Evolutionary conservation across 2,329 filamentous ascomycete genomes (phyloP), one percentile per base, ranked within the genome.

Genomic region (Pseudogymnoascus sp.): DNA sequence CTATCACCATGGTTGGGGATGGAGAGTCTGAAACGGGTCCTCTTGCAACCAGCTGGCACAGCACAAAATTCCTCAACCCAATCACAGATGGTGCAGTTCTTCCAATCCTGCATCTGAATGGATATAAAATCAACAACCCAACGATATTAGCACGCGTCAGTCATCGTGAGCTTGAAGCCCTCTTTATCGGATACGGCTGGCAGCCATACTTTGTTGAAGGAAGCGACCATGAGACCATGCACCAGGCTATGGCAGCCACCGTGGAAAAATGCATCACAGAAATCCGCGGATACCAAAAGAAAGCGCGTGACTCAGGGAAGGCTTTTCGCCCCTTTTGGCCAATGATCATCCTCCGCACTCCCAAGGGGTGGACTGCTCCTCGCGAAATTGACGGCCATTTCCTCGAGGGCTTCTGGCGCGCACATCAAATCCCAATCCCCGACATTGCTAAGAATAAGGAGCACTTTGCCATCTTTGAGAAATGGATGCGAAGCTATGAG

Each of bases 51-150:
- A 87, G 87, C 62, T 93, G 89, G 89, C 89, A 93, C 76, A 89
- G 87, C 75, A 92, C 83, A 71, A 93, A 93, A 73, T 92, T 91
- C 75, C 80, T 93, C 66, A 91, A 92, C 71, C 89, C 89, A 4
- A 88, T 90, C 68, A 87, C 83, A 0, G 89, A 92, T 69, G 89
- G 89, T 31, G 89, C 88, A 38, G 89, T 93, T 6, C 80, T 93
- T 1, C 89, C 89, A 0, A 85, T 93, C 5, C 80, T 93, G 9
- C 88, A 93, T 73, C 79, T 93, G 35, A 93, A 93, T 69, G 89
- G 89, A 55, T 93, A 92, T 81, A 93, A 93, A 79, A 92, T 92
- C 78, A 90, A 90, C 78, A 90, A 91, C 74, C 88, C 88, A 7
- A 92, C 86, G 4, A 71, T 93, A 0, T 81, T 92, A 14, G 85